phyloP scores from a whole-genome alignment of 495 filamentous ascomycete species.

The Neurospora sp. region DNA sequence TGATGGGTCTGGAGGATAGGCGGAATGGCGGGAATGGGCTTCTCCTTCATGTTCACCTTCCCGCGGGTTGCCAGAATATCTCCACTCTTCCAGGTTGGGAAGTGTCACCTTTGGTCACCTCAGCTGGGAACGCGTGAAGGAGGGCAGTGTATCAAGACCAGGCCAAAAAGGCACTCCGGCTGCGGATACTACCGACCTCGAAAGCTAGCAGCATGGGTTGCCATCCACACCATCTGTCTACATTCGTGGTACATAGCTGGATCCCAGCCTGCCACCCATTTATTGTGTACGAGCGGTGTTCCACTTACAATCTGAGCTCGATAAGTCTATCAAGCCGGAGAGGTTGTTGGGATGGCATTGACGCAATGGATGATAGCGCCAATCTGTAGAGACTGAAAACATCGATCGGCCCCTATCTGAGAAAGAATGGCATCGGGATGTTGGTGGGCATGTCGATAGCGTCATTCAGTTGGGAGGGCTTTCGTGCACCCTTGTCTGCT shows the following conservation, averaged over 20 bases:
- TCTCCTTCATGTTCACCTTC: neutral
- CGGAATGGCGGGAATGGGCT: neutral
- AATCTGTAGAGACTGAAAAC: neutral
- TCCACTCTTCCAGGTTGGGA: neutral
- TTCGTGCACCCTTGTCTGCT: neutral
- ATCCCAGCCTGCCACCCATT: neutral
- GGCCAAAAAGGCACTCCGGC: neutral
- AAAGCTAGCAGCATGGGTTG: neutral
- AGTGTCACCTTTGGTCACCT: neutral
- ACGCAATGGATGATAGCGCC: neutral
- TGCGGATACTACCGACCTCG: neutral
- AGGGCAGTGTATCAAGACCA: neutral
- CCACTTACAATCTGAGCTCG: neutral
- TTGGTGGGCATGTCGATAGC: neutral
- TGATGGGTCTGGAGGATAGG: neutral
- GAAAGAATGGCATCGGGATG: neutral
- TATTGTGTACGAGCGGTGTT: neutral
- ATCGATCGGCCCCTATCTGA: neutral
- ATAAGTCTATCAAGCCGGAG: neutral
- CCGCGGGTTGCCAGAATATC: neutral
- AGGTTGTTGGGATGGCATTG: neutral
- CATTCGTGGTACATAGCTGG: neutral
- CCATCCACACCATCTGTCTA: neutral
- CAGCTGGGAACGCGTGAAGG: neutral
- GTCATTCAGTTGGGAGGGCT: neutral